phyloP scores from a whole-genome alignment of 192 early-diverging fungal species.

The Podila epicladia region DNA sequence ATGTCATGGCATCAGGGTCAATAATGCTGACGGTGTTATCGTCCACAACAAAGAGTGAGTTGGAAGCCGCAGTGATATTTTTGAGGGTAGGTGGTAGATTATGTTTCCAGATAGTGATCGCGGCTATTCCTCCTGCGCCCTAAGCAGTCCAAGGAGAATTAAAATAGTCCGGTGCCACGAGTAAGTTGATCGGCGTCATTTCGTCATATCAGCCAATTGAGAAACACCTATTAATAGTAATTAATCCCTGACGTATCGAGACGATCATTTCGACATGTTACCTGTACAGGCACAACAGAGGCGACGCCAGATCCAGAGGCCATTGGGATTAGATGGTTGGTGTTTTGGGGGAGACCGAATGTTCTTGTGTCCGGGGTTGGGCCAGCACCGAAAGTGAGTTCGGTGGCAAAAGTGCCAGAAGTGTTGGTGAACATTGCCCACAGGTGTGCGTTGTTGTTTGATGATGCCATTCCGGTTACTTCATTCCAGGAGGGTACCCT shows the following conservation, averaged over 20 bases:
- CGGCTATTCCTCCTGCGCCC: not conserved
- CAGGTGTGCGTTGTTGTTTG: not conserved
- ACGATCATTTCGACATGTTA: not conserved
- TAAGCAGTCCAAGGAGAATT: constrained; percentile 3
- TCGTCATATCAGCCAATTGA: not conserved
- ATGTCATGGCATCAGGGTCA: not conserved
- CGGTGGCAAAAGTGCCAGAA: not conserved
- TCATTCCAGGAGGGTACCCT: no score
- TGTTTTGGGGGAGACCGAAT: not conserved
- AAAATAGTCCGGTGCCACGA: not conserved
- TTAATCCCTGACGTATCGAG: not conserved
- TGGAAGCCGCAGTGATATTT: not conserved
- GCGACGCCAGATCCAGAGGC: not conserved
- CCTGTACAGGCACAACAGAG: not conserved
- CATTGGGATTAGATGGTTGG: not conserved
- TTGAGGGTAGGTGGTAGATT: not conserved
- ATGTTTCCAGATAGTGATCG: not conserved
- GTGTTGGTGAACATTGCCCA: constrained; percentile 1
- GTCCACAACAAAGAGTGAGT: not conserved
- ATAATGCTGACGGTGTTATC: not conserved
- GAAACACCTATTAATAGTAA: not conserved
- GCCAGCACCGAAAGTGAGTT: not conserved
- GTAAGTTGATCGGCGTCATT: not conserved
- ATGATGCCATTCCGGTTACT: no score
- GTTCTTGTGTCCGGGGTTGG: not conserved